Percentiles rank a stretch among this genome's conserved stretches.
phyloP scores from a whole-genome alignment of 257 asterid species.

The Penstemon newberryi region DNA sequence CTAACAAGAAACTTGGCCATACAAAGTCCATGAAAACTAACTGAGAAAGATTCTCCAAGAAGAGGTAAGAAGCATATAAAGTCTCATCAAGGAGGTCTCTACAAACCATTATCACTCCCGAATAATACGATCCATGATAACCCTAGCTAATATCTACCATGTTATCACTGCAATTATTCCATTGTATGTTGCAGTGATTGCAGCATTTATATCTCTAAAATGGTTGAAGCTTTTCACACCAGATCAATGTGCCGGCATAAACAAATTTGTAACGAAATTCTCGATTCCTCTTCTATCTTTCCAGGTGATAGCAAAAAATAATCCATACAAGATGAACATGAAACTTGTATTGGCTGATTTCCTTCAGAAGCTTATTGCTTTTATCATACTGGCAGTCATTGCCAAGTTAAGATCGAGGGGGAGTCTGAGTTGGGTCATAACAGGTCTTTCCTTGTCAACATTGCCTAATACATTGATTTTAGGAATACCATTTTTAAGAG shows the following conservation, averaged over 20 bases:
- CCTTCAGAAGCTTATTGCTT: slow-evolving; percentile 63
- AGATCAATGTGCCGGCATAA: slow-evolving; percentile 82
- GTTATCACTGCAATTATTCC: slow-evolving; percentile 70
- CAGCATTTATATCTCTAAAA: slow-evolving; percentile 66
- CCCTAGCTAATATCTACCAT: slow-evolving; percentile 52
- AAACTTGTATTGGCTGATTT: slow-evolving; percentile 68
- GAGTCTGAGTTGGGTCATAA: slow-evolving; percentile 66
- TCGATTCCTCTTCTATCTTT: slow-evolving; percentile 82
- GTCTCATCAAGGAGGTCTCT: slow-evolving; percentile 28
- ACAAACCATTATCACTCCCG: slow-evolving; percentile 26
- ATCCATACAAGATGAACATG: slow-evolving; percentile 75
- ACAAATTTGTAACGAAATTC: slow-evolving; percentile 83
- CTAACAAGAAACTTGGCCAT: slow-evolving; percentile 29
- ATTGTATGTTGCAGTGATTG: slow-evolving; percentile 63
- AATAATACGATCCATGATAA: slow-evolving; percentile 52
- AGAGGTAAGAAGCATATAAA: slow-evolving; percentile 51
- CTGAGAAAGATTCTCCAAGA: slow-evolving; percentile 44
- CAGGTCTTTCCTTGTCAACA: slow-evolving; percentile 80
- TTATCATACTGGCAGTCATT: slow-evolving; percentile 40
- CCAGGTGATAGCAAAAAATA: slow-evolving; percentile 68
- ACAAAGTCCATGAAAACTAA: slow-evolving; percentile 27
- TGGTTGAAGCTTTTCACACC: slow-evolving; percentile 75
- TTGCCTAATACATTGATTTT: slow-evolving; percentile 76
- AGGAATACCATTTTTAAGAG: slow-evolving; percentile 78
- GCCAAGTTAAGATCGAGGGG: slow-evolving; percentile 54